These are phyloP conservation scores for Coemansia sp. DNA, from an alignment of 192 early-diverging fungal species.

Conservation along the genomic window DNA sequence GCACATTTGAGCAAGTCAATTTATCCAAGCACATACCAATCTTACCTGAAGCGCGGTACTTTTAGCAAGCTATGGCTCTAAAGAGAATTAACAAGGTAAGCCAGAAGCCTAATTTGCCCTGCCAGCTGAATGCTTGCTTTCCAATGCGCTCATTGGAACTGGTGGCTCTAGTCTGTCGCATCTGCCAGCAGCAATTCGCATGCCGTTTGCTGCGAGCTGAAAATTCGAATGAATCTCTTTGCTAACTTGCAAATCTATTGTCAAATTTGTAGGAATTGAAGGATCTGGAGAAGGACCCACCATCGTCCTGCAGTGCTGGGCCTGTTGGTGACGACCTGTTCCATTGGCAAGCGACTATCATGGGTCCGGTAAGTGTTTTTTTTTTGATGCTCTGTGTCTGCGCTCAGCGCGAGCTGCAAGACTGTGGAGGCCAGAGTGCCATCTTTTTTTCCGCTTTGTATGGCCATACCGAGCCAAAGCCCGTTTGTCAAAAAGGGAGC, in stretches of 20 bases:
- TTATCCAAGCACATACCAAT: too few species aligned
- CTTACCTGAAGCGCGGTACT: too few species aligned
- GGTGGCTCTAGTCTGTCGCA: neutral
- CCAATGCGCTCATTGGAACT: neutral
- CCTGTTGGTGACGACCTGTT: slow-evolving; percentile 89
- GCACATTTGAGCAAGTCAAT: too few species aligned
- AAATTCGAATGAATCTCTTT: too few species aligned
- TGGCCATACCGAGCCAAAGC: too few species aligned
- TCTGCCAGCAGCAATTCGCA: neutral
- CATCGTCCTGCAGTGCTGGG: slow-evolving; percentile 95
- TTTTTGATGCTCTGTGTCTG: too few species aligned
- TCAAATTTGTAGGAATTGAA: slow-evolving; percentile 70
- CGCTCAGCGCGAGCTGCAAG: neutral
- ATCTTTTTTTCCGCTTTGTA: too few species aligned
- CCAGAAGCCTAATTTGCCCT: neutral
- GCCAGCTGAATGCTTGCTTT: neutral
- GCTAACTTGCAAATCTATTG: too few species aligned
- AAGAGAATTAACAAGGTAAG: slow-evolving; percentile 99
- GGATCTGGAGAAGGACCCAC: slow-evolving; percentile 96
- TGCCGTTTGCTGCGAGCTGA: too few species aligned
- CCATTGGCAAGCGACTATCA: slow-evolving; percentile 98
- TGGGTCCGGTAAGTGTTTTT: slow-evolving; percentile 76
- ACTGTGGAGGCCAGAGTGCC: too few species aligned
- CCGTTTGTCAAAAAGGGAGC: too few species aligned
- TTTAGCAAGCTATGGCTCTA: slow-evolving; percentile 71